Conservation (phyloP, 176 grass and related monocot species). For the Areca catechu region DNA sequence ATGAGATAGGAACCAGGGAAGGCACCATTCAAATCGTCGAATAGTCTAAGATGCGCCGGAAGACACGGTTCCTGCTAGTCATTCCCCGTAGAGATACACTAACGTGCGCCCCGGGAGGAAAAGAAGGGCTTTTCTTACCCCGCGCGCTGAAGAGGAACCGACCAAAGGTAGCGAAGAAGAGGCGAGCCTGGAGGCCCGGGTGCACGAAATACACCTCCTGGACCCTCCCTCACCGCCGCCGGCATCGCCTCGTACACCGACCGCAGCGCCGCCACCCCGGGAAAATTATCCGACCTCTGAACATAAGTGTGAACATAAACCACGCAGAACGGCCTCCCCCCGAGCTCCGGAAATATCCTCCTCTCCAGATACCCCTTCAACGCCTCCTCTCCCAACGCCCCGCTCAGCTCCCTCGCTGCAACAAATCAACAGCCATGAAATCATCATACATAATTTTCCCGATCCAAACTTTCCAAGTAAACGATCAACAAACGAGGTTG, state of each 20-base stretch:
- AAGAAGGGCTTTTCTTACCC: constrained; percentile 18
- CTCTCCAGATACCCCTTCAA: constrained; percentile 32
- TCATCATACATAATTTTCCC: neutral
- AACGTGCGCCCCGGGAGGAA: neutral
- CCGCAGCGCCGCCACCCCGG: constrained; percentile 53
- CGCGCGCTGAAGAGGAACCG: constrained; percentile 70
- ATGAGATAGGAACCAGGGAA: too few relatives aligned
- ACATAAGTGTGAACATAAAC: constrained; percentile 75
- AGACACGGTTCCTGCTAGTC: too few relatives aligned
- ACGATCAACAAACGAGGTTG: neutral
- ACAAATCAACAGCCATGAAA: neutral
- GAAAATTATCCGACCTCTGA: constrained; percentile 53
- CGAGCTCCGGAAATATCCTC: constrained; percentile 41
- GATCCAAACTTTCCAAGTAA: neutral
- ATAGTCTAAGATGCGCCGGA: too few relatives aligned
- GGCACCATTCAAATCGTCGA: too few relatives aligned
- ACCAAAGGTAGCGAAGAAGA: constrained; percentile 80
- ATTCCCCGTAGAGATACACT: too few relatives aligned
- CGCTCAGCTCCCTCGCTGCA: constrained; percentile 51
- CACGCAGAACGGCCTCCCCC: constrained; percentile 42
- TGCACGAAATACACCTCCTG: constrained; percentile 82
- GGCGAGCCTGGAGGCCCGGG: constrained; percentile 70
- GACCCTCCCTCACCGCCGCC: constrained; percentile 15
- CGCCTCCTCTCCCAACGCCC: constrained; percentile 32
- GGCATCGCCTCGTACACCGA: constrained; percentile 52